Base-by-base conservation (phyloP, 2,329 filamentous ascomycete genomes). In the Trichoderma sp. region DNA sequence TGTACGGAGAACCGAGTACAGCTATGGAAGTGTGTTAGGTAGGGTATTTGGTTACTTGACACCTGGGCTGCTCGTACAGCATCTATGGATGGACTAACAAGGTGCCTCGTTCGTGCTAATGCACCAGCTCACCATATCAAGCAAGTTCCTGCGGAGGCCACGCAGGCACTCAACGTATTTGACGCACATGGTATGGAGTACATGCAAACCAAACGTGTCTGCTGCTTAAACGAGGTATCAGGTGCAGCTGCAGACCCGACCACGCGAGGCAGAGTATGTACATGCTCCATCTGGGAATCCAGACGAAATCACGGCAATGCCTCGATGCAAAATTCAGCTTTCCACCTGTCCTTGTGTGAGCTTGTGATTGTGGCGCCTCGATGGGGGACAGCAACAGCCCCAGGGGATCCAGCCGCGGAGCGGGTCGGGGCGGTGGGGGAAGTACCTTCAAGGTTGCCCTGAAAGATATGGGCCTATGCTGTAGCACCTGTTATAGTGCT, bases 351-450 rank as follows among this genome's bases (percentile, higher is more conserved):
- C 63, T n/a, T 6, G 24, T 41, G 38, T 18, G 24, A 16, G 53
- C 53, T 62, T n/a, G 69, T 21, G 38, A 62, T 12, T 24, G 29
- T 64, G 60, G 71, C 45, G 45, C 14, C 41, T 35, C n/a, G 21
- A 56, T 56, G n/a, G 50, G 50, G 41, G 18, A 45, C 41, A 56
- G 21, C 50, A 11, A 24, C n/a, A 53, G 45, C n/a, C 45, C 21
- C 50, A 24, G 50, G 50, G 50, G 50, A 33, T 62, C 45, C 41
- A 65, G 41, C 71, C 38, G 67, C 53, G 33, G 62, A 50, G 60
- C 71, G 71, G 71, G 60, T 73, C 60, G 71, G 45, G 53, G 24
- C n/a, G 56, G 68, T 63, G 56, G 56, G 27, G 56, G 35, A 50
- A 38, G 31, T 56, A 16, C 45, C 29, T 33, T 29, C 29, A 31